Evolutionary conservation across 108 stramenopile genomes (phyloP).

Genomic region (Schizochytrium sp.): DNA sequence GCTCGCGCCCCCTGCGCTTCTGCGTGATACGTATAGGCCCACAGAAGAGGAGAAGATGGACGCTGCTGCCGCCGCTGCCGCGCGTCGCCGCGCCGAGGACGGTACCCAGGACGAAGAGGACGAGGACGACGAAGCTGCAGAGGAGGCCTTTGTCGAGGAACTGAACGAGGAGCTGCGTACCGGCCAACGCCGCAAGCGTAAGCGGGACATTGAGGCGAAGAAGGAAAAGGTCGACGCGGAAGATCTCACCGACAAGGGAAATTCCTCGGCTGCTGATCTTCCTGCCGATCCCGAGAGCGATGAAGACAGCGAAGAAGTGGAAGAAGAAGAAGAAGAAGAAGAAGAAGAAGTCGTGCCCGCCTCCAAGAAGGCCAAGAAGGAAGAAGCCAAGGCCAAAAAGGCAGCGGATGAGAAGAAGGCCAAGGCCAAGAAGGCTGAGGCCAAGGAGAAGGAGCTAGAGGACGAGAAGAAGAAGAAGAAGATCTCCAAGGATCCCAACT

Average conservation of each 20-base stretch:
- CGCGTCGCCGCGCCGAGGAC: background rate
- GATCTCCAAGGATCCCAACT: background rate
- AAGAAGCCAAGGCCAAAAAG: conserved; percentile 26
- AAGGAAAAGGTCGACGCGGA: background rate
- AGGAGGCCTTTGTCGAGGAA: conserved; percentile 27
- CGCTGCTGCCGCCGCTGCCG: background rate
- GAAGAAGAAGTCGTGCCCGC: conserved; percentile 35
- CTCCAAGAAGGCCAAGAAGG: background rate
- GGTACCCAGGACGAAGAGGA: background rate
- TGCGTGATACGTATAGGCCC: background rate
- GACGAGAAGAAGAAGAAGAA: background rate
- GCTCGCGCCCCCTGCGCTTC: background rate
- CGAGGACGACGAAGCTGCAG: conserved; percentile 19
- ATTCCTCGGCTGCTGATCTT: background rate
- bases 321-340: background rate
- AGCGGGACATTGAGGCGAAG: background rate
- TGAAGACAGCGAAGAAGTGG: conserved; percentile 19
- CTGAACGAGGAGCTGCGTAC: conserved; percentile 14
- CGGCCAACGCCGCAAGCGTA: background rate
- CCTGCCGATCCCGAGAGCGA: background rate
- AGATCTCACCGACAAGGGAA: conserved; percentile 17
- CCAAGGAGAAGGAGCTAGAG: background rate
- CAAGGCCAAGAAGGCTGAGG: conserved; percentile 22
- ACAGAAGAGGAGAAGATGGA: background rate
- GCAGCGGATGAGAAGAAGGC: background rate